Evolutionary conservation across 2,329 filamentous ascomycete genomes (phyloP).

Genomic region (Arthrobotrys musiformis): DNA sequence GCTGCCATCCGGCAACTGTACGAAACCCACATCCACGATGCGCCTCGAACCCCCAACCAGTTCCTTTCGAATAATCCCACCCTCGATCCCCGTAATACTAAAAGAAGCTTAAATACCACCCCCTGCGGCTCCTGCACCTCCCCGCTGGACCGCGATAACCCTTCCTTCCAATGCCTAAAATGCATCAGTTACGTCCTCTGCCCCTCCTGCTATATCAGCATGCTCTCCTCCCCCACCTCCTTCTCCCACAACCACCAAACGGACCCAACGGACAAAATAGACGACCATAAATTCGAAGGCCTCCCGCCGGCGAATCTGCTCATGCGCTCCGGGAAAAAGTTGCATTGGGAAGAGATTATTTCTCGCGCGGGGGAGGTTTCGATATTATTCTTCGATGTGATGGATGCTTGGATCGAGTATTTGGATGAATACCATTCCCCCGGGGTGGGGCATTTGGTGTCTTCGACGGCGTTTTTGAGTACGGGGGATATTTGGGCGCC

Average conservation of each 20-base stretch:
- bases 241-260: conserved; percentile 6
- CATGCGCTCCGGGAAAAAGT: not conserved
- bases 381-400: conserved; percentile 3
- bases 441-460: not conserved
- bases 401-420: not conserved
- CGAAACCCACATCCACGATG: no score
- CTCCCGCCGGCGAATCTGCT: conserved; percentile 21
- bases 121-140: not conserved
- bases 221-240: not conserved
- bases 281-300: conserved; percentile 16
- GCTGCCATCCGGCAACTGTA: no score
- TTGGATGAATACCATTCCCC: conserved; percentile 1
- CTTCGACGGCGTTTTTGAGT: not conserved
- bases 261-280: not conserved
- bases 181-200: conserved; percentile 23
- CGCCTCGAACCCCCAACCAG: conserved; percentile 15
- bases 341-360: conserved; percentile 38
- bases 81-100: no score
- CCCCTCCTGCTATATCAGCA: not conserved
- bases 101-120: no score
- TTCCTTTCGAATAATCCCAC: no score
- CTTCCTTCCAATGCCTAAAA: conserved; percentile 13
- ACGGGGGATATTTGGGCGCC: conserved; percentile 3
- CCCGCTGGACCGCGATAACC: not conserved
- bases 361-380: conserved; percentile 15